Conservation (phyloP, 495 filamentous ascomycete species). For the Parmelia sp. region DNA sequence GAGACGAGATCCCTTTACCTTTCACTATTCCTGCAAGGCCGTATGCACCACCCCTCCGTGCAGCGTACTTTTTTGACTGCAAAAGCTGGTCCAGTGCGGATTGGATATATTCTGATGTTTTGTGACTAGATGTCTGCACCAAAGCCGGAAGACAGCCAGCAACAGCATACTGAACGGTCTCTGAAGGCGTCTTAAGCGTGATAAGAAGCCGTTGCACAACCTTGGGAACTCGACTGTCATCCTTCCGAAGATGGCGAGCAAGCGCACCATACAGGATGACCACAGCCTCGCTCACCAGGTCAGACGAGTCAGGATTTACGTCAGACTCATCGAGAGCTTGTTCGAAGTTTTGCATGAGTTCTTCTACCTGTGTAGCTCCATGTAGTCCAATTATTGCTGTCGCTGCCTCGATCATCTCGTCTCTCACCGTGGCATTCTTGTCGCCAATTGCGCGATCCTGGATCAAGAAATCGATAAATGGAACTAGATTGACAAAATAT, state of each 20-base stretch:
- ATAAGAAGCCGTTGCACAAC: conserved; percentile 78
- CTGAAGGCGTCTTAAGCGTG: conserved; percentile 90
- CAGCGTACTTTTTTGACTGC: conserved; percentile 80
- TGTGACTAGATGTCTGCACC: conserved; percentile 68
- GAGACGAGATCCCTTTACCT: conserved; percentile 72
- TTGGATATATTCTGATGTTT: conserved; percentile 71
- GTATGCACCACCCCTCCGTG: conserved; percentile 87
- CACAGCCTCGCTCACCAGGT: conserved; percentile 90
- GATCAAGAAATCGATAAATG: conserved; percentile 78
- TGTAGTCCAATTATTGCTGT: conserved; percentile 71
- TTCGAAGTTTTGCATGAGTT: conserved; percentile 88
- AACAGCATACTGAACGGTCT: conserved; percentile 92
- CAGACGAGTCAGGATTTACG: conserved; percentile 66
- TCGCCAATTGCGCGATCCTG: conserved; percentile 78
- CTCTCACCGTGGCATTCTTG: conserved; percentile 63
- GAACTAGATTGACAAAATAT: conserved; percentile 62
- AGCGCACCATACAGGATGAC: conserved; percentile 94
- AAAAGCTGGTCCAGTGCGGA: conserved; percentile 72
- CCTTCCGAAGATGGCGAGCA: conserved; percentile 74
- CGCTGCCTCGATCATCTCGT: conserved; percentile 91
- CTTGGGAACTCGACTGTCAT: conserved; percentile 74
- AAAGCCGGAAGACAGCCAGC: conserved; percentile 89
- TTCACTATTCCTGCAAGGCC: conserved; percentile 85
- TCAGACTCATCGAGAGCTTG: conserved; percentile 73
- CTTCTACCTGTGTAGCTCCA: conserved; percentile 74